phyloP scores from a whole-genome alignment of 768 basidiomycete genomes.

The Russula olivacea region DNA sequence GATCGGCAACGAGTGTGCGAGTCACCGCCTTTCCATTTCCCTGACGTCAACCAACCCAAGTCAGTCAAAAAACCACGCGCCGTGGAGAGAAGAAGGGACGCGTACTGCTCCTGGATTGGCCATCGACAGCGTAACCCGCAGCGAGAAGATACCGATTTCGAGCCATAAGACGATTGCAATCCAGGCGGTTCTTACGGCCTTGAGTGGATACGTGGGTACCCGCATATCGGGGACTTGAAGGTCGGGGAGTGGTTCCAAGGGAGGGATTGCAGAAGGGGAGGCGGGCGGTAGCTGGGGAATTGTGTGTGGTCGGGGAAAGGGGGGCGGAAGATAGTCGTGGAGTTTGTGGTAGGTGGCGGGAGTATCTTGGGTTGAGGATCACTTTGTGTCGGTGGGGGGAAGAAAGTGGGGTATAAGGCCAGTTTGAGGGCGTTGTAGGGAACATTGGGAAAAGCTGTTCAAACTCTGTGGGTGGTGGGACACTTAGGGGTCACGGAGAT shows the following conservation, averaged over 20 bases:
- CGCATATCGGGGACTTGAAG: neutral
- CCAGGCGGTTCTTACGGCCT: constrained; percentile 51
- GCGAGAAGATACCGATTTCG: constrained; percentile 54
- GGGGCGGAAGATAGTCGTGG: neutral
- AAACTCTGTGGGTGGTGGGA: neutral
- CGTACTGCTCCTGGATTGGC: constrained; percentile 11
- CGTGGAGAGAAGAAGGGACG: neutral
- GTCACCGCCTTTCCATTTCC: constrained; percentile 10
- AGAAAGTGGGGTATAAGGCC: neutral
- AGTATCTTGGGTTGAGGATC: neutral
- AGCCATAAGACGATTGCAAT: constrained; percentile 59
- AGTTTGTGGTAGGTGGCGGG: neutral
- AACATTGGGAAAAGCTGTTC: neutral
- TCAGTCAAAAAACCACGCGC: no score
- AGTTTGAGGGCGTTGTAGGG: neutral
- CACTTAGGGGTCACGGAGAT: no score
- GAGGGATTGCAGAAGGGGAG: neutral
- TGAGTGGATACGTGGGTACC: neutral
- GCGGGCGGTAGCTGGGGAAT: neutral
- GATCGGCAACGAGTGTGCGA: constrained; percentile 70
- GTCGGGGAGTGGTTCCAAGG: neutral
- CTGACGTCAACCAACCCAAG: no score
- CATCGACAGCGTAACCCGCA: constrained; percentile 6
- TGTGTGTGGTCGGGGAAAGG: neutral
- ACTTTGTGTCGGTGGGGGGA: neutral